Conservation (phyloP, 805 yeast species). For the Hanseniaspora thailandica region DNA sequence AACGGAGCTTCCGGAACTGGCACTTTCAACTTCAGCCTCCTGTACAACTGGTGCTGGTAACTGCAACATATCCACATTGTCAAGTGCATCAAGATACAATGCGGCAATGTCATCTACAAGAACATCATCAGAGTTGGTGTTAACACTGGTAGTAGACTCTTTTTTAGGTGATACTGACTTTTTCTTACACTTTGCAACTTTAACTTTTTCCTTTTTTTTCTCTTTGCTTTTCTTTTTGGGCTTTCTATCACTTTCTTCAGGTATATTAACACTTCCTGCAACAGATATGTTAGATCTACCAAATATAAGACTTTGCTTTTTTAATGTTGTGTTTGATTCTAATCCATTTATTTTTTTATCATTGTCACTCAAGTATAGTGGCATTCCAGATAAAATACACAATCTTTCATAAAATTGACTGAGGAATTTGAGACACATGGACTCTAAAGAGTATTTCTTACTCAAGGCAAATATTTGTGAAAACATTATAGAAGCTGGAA, state of each 20-base stretch:
- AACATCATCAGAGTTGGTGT: not conserved
- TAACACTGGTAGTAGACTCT: not conserved
- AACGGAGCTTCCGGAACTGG: not conserved
- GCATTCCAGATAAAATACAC: slow-evolving; percentile 24
- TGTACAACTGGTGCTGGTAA: not conserved
- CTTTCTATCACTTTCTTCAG: not conserved
- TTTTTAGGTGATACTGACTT: not conserved
- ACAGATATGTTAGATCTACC: not conserved
- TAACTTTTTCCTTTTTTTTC: not conserved
- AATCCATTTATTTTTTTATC: not conserved
- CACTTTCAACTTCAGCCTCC: not conserved
- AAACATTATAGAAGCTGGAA: slow-evolving; percentile 26
- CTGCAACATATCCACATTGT: not conserved
- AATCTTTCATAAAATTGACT: slow-evolving; percentile 26
- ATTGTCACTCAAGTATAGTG: slow-evolving; percentile 17
- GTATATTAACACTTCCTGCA: not conserved
- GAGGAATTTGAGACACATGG: slow-evolving; percentile 24
- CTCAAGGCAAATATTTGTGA: slow-evolving; percentile 25
- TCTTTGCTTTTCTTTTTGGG: not conserved
- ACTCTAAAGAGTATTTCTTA: slow-evolving; percentile 19
- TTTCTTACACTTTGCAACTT: not conserved
- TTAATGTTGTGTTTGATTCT: not conserved
- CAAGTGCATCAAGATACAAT: slow-evolving; percentile 5
- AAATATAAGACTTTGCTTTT: slow-evolving; percentile 4
- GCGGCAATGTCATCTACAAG: slow-evolving; percentile 11